Base-by-base conservation (phyloP, 345 rosid genomes). In the Hibiscus mutabilis region DNA sequence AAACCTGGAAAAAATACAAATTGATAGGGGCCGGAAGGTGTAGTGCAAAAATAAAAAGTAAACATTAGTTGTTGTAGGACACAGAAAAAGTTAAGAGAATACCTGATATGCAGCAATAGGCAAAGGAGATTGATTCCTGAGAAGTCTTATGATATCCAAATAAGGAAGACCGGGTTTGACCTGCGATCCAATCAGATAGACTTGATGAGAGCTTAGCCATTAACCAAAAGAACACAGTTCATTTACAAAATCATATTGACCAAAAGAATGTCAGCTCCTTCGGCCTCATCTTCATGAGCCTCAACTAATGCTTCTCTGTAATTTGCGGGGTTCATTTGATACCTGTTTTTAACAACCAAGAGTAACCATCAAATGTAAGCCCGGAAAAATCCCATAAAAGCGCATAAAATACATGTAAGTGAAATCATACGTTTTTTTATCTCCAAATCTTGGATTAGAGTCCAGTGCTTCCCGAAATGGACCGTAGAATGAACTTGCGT, bases 21-120 rank as follows among this genome's bases (percentile, higher is more conserved):
- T 6, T 40, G 11, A 75, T 44, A 37, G 59, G 1, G 29, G 37
- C 35, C 6, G 40, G 59, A 40, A 33, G 5, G 40, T 33, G 19
- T 18, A 68, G 33, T 0, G 44, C 18, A 13, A 46, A 46, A 46
- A 13, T 9, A 44, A 2, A 15, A 46, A 13, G 5, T 1, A 15
- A 46, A 14, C 16, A 13, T 46, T 46, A 46, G 51, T 15, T 46
- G 14, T 2, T 13, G 16, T 3, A 3, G 51, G 51, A 46, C 37
- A 24, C 0, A 15, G 11, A 22, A 35, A 16, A 14, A 12, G 75
- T 44, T 11, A 58, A 19, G 61, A 74, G 40, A 60, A 25, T 79
- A 92, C 98, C 89, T 94, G 98, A 77, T 94, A 92, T 12, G 97
- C 97, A 72, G 97, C 98, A 71, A 91, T 87, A 1, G 98, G 98